phyloP scores from a whole-genome alignment of 495 filamentous ascomycete species.

The Lasiosphaeris hirsuta region DNA sequence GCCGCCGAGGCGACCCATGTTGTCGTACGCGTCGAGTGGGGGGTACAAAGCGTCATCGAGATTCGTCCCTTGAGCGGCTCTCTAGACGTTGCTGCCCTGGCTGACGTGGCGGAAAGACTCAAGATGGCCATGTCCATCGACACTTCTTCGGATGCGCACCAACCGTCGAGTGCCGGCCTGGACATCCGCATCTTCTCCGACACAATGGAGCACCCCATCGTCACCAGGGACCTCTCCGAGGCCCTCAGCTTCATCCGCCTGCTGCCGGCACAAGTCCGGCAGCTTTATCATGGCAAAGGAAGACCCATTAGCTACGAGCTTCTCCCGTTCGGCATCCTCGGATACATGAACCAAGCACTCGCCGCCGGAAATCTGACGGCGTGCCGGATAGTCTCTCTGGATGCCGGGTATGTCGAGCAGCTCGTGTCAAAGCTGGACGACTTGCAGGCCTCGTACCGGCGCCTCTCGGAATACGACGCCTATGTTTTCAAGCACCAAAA shows the following conservation, averaged over 20 bases:
- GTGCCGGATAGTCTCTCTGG: background rate
- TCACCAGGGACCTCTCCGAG: too few species aligned
- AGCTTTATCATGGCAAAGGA: too few species aligned
- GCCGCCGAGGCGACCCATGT: background rate
- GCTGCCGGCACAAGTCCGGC: too few species aligned
- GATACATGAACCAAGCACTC: too few species aligned
- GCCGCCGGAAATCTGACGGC: background rate
- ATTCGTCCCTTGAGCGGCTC: background rate
- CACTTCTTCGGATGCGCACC: too few species aligned
- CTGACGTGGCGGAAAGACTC: background rate
- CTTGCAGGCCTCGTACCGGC: background rate
- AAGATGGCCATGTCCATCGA: background rate
- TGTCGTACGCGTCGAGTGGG: background rate
- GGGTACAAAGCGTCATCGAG: background rate
- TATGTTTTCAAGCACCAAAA: conserved; percentile 2
- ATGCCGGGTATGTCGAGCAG: background rate
- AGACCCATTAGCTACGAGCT: too few species aligned
- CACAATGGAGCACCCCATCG: too few species aligned
- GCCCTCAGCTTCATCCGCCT: too few species aligned
- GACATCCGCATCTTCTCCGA: too few species aligned
- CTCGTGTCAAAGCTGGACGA: background rate
- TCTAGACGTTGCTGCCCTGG: background rate
- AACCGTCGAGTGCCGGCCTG: too few species aligned
- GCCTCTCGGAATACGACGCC: conserved; percentile 30
- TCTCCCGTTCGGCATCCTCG: too few species aligned